Base-by-base conservation (phyloP, 768 basidiomycete genomes). In the Boletus tomentosulus region DNA sequence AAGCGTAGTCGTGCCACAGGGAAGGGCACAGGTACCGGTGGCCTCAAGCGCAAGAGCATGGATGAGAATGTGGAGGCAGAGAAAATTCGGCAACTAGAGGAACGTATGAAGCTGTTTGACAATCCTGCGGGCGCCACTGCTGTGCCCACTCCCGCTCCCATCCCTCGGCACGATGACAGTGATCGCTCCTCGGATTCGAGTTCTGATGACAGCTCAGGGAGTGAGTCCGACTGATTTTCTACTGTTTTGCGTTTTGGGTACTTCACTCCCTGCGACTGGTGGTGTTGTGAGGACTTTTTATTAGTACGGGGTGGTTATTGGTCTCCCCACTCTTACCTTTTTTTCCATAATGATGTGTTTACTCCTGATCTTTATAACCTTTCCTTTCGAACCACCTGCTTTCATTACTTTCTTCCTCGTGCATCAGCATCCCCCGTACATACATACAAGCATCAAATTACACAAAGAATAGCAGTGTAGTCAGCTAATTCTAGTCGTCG, bases 1-100 rank as follows among this genome's bases (percentile, higher is more conserved):
- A 83, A 84, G 56, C 83, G 88, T 46, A 83, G 73, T 62, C 77
- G 84, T 39, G 58, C 59, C 22, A 76, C 77, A 5, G 85, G 86
- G 57, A 90, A 92, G 66, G 89, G 89, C 31, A 87, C 86, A 0
- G 89, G 89, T 1, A 94, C 92, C 4, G 94, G 92, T 41, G 92
- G 94, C 9, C 75, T 92, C 45, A 92, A 94, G 70, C 85, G 93
- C 54, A 93, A 94, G 79, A 91, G 88, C 66, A 95, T 98, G 90
- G 93, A 98, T 66, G 94, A 98, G 74, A 90, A 92, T 59, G 88
- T 87, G 33, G 96, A 99, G 73, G 88, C 91, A 8, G 93, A 92
- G 76, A 92, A 95, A 77, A 99, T 99, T 65, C 82, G 88, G 48
- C 79, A 84, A 69, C 79, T 99, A 41, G 96, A 99, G 72, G 86